Base-by-base conservation (phyloP, 768 basidiomycete genomes). In the Amanita pallidorosea region DNA sequence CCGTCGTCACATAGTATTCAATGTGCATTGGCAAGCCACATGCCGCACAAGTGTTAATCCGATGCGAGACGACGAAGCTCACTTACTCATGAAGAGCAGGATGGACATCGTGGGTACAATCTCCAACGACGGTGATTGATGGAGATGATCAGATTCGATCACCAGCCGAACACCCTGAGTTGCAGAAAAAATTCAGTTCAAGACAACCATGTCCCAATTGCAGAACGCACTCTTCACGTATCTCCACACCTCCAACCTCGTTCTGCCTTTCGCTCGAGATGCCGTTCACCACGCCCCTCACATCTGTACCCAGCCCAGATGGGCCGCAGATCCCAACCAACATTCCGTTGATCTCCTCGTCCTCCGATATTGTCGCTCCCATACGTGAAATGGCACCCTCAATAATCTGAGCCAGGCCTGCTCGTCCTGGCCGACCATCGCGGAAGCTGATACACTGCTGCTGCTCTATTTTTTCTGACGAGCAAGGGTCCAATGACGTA, bases 171-270 rank as follows among this genome's bases (percentile, higher is more conserved):
- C 5, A 45, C 44, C 44, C 44, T 45, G 25, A 12, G 22, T 22
- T 20, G 15, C 15, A 45, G 25, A 7, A 27, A 1, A 11, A 7
- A n/a, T 1, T 25, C 15, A 11, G 15, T 23, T 12, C 44, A 27
- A 18, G 15, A 13, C 23, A 12, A 22, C 2, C 8, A 15, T 8
- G 27, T n/a, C 11, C n/a, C 13, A 45, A 35, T 27, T 27, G 37
- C 5, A 42, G 31, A 40, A 59, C 60, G 33, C 45, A 63, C 61
- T 63, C 61, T 41, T 57, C 54, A 36, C 59, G 67, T n/a, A 76
- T 56, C 51, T 76, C 72, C 9, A 75, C 62, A 2, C 75, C 74
- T 7, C 74, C 71, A 12, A 71, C 65, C 5, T 59, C 63, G 46
- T 63, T 57, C 35, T 64, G 56, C 54, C 67, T 62, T 12, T 55